Percentiles rank a stretch among this genome's conserved stretches.
phyloP scores from a whole-genome alignment of 2,329 filamentous ascomycete genomes.

The Monosporascus ibericus region DNA sequence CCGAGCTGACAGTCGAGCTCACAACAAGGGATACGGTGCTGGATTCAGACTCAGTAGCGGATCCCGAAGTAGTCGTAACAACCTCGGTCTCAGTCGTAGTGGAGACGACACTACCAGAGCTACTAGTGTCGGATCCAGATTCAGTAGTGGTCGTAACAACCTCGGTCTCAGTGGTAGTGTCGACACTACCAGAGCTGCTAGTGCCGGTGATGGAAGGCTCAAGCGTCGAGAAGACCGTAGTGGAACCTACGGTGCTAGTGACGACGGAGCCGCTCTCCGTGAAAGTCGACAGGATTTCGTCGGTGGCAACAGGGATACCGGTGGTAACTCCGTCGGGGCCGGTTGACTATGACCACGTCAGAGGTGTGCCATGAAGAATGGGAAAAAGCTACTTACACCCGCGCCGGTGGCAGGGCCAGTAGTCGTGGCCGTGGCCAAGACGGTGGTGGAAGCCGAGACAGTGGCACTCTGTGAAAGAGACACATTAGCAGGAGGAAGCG shows the following conservation, averaged over 20 bases:
- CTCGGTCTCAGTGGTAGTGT: constrained; percentile 2
- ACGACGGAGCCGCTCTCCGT: constrained; percentile 6
- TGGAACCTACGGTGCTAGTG: constrained; percentile 8
- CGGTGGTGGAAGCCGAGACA: constrained; percentile 7
- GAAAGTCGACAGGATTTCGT: constrained; percentile 7
- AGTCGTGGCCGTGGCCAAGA: constrained; percentile 7
- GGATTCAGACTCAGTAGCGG: constrained; percentile 13
- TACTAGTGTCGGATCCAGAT: constrained; percentile 14
- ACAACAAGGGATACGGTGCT: constrained; percentile 15
- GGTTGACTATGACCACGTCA: constrained; percentile 6
- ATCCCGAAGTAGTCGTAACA: constrained; percentile 13
- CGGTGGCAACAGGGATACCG: constrained; percentile 6
- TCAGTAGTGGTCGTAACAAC: constrained; percentile 11
- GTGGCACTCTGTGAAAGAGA: constrained; percentile 6
- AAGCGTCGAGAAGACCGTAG: neutral
- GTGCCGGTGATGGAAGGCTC: neutral
- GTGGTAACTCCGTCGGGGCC: constrained; percentile 1
- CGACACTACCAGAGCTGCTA: constrained; percentile 1
- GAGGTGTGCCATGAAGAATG: neutral
- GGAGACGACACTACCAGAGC: constrained; percentile 3
- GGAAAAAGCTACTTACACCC: neutral
- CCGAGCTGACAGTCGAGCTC: constrained; percentile 7
- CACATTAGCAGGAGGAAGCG: constrained; percentile 2
- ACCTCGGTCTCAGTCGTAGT: constrained; percentile 1
- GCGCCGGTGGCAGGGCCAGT: neutral